Percentiles rank a stretch among this genome's conserved stretches.
These are phyloP conservation scores for Candida koratica DNA, from an alignment of 805 yeast species.

Conservation along the genomic window DNA sequence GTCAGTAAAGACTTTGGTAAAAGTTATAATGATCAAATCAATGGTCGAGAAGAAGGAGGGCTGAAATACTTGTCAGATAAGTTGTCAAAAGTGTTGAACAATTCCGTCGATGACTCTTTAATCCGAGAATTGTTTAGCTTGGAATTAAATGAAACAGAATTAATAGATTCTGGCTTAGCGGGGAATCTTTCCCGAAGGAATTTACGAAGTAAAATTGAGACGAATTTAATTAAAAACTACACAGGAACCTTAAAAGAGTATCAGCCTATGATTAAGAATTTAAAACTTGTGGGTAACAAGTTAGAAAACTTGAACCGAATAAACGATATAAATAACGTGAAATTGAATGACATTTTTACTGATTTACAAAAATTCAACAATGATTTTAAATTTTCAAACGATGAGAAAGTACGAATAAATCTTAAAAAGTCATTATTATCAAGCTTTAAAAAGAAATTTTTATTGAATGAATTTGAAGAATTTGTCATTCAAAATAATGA, in stretches of 20 bases:
- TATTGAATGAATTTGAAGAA: conserved; percentile 69
- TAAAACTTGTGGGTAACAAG: conserved; percentile 20
- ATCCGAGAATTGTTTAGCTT: conserved; percentile 31
- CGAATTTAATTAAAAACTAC: conserved; percentile 56
- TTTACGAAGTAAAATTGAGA: conserved; percentile 57
- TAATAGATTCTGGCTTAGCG: conserved; percentile 45
- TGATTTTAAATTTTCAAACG: conserved; percentile 24
- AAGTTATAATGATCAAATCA: neutral
- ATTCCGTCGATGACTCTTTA: conserved; percentile 37
- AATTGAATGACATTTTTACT: conserved; percentile 29
- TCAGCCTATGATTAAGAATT: conserved; percentile 26
- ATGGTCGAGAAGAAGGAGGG: conserved; percentile 3
- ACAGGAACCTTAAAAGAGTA: conserved; percentile 30
- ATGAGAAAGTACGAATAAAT: conserved; percentile 30
- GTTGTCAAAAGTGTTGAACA: conserved; percentile 47
- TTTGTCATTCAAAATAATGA: conserved; percentile 49
- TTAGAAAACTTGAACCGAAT: conserved; percentile 20
- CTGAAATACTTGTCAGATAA: conserved; percentile 33
- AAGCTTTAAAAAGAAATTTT: conserved; percentile 57
- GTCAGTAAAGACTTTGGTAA: conserved; percentile 1
- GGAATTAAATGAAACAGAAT: conserved; percentile 21
- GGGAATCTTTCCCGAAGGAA: conserved; percentile 62
- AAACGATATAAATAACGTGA: conserved; percentile 34
- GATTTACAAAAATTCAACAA: conserved; percentile 21
- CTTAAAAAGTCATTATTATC: conserved; percentile 51